phyloP scores from a whole-genome alignment of 495 filamentous ascomycete genomes.

The Aspergillus affinis region DNA sequence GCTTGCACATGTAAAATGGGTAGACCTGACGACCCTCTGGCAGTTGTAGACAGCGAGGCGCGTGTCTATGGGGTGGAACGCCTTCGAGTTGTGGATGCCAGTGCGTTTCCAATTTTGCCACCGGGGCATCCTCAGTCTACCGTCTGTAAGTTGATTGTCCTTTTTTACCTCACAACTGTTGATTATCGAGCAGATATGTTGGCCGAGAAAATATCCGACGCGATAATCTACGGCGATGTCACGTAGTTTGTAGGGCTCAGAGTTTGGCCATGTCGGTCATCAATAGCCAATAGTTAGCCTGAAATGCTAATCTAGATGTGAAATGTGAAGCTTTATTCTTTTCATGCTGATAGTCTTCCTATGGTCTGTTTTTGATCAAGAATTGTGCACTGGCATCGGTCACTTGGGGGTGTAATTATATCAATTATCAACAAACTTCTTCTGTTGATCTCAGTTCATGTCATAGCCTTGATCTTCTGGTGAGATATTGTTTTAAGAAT shows the following conservation, averaged over 20 bases:
- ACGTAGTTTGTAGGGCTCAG: neutral
- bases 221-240: slow-evolving; percentile 26
- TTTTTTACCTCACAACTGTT: neutral
- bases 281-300: too few species aligned
- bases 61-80: slow-evolving; percentile 52
- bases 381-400: too few species aligned
- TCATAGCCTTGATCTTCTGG: too few species aligned
- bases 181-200: slow-evolving; percentile 36
- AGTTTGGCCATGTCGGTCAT: too few species aligned
- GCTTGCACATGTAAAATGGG: slow-evolving; percentile 58
- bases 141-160: slow-evolving; percentile 56
- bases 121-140: slow-evolving; percentile 48
- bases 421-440: too few species aligned
- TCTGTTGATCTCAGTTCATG: too few species aligned
- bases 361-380: too few species aligned
- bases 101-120: slow-evolving; percentile 50
- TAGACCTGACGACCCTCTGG: slow-evolving; percentile 40
- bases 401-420: too few species aligned
- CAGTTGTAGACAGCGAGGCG: slow-evolving; percentile 55
- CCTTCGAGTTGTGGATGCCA: slow-evolving; percentile 59
- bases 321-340: too few species aligned
- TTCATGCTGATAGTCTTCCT: too few species aligned
- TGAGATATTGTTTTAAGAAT: too few species aligned
- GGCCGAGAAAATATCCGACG: slow-evolving; percentile 55
- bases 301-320: too few species aligned